Base-by-base conservation (phyloP, 2,329 filamentous ascomycete species). In the Aspergillus pseudotamarii region DNA sequence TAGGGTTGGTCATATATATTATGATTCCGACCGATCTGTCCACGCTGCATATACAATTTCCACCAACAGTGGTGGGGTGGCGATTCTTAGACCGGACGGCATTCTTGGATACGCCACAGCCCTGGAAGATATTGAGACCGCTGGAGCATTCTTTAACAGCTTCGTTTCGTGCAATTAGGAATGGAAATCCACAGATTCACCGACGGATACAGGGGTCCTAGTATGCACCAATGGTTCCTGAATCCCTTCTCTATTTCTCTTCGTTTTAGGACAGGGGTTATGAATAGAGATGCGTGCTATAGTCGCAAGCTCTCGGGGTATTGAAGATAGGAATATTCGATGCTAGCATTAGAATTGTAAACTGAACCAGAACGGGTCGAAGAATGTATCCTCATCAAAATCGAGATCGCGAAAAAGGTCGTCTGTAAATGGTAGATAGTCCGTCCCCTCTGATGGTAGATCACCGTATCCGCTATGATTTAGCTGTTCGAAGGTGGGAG, bases 41-140 rank as follows among this genome's bases (percentile, higher is more conserved):
- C 63, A 65, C 56, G n/a, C 43, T 30, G 53, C 38, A 12, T 65
- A 65, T 48, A 50, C 28, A 2, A 51, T 61, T 26, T 51, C 57
- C 12, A 59, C 46, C 26, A 41, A 8, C 19, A 60, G 59, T 12
- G 61, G 63, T 1, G 61, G 48, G 9, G 55, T 61, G 0, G 34
- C 36, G 1, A 8, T 61, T n/a, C 23, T 65, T 9, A 32, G 63
- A 28, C 60, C 63, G 3, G 60, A 65, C 45, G 63, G 58, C 0
- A 32, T 63, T 2, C 11, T 65, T 14, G 61, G 54, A 26, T 34
- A 58, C 54, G 61, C 58, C 5, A 48, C 23, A 12, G 6, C 45
- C 11, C 12, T 48, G 19, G 45, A 14, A 3, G 21, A 28, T 8
- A 26, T 26, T 48, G 21, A 26, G n/a, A 28, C 45, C 6, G 12